Evolutionary conservation across 768 basidiomycete species (phyloP).

Genomic region (Chalciporus sphaerocephalus): DNA sequence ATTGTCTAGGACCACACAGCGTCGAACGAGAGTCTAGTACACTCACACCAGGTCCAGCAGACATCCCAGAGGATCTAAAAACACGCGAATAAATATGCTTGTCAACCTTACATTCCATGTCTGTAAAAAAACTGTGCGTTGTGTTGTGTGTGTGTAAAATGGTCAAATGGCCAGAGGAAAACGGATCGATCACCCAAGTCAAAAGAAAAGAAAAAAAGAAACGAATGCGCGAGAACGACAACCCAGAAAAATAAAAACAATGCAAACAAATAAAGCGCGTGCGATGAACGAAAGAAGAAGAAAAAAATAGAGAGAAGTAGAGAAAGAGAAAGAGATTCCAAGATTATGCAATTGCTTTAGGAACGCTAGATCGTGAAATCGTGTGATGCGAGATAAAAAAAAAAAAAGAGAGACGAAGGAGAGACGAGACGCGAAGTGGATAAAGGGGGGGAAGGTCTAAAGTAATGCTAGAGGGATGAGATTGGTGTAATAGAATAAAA

Average conservation of each 20-base stretch:
- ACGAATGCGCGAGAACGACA: background rate
- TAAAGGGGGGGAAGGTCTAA: background rate
- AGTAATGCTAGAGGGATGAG: background rate
- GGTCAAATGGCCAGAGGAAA: no score
- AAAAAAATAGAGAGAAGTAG: no score
- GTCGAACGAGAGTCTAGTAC: no score
- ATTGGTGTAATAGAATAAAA: background rate
- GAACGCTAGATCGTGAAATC: background rate
- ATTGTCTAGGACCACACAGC: no score
- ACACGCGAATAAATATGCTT: background rate
- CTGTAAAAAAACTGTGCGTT: background rate
- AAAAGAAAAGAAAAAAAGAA: background rate
- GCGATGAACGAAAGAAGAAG: background rate
- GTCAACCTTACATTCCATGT: slow-evolving; percentile 11
- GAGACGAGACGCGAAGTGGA: background rate
- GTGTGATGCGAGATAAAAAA: background rate
- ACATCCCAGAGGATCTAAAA: no score
- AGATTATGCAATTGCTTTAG: background rate
- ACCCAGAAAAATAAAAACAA: no score
- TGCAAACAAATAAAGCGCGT: background rate
- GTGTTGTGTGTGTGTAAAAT: no score
- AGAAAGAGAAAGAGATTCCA: background rate
- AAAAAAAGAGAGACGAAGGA: no score
- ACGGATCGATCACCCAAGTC: background rate
- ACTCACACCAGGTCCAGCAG: no score